Evolutionary conservation across 2,329 filamentous ascomycete species (phyloP), one percentile per base, ranked within the genome.

Genomic region (Stemphylium lycopersici): DNA sequence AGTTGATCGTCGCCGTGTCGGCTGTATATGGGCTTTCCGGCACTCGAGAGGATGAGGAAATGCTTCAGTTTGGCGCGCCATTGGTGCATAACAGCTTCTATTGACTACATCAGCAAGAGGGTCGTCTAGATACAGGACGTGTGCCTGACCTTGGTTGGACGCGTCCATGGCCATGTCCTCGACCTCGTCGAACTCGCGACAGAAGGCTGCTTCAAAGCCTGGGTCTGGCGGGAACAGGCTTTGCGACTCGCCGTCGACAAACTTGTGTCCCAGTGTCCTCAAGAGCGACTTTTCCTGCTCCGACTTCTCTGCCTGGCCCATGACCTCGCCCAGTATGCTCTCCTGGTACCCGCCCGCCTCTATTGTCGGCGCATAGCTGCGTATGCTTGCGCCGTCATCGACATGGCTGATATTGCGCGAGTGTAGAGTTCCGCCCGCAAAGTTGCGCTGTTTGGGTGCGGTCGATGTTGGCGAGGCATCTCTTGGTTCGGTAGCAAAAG

Each of bases 61-160:
- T 99, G 95, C 76, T 99, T 99, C 59, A 93, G 82, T 78, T 98
- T 98, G 33, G 89, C 86, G 72, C 92, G 95, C 93, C 93, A 99
- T 59, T 87, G 81, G 13, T 80, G 78, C 36, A 96, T 80, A 22
- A 91, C 64, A 18, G 71, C 62, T 65, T 79, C 77, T 73, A 70
- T 66, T 55, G 33, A 53, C 49, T 55, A 55, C 47, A 70, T 75
- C 69, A 75, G 70, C 62, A 61, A 55, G 45, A 22, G 45, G 49
- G 48, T 55, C 48, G 13, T 48, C 49, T 56, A 61, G 48, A 51
- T 58, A 59, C 58, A 59, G 37, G 36, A 49, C 37, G 43, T 46
- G 79, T 41, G 81, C 77, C 71, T 87, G 68, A 83, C 82, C 82
- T 79, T 88, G 83, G 59, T 87, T 85, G 3, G 78, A 77, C 6